A percentile compares a stretch with the other conserved stretches of the same genome.
phyloP scores from a whole-genome alignment of 2,329 filamentous ascomycete species.

The Mycocentrospora acerina region DNA sequence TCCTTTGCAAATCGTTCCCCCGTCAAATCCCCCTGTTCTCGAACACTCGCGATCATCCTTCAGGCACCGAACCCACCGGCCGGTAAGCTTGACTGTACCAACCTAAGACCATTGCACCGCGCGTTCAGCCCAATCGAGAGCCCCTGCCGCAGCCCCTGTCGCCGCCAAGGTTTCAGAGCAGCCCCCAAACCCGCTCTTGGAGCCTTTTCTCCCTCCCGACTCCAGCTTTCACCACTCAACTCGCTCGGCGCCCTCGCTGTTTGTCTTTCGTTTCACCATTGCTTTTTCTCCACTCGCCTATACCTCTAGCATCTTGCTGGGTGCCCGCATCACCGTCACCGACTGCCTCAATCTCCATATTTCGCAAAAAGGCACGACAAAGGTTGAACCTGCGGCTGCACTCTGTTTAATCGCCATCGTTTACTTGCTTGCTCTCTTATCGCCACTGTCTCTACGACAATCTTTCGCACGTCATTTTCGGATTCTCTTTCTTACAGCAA shows the following conservation, averaged over 20 bases:
- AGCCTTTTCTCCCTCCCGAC: constrained; percentile 17
- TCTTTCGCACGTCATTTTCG: too few relatives aligned
- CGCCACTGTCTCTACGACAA: background rate
- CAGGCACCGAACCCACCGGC: constrained; percentile 12
- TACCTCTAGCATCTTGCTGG: constrained; percentile 10
- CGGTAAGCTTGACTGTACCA: constrained; percentile 10
- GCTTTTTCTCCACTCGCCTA: constrained; percentile 15
- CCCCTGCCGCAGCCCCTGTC: constrained; percentile 21
- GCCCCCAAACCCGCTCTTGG: constrained; percentile 23
- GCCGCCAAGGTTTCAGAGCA: constrained; percentile 30
- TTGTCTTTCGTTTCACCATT: constrained; percentile 39
- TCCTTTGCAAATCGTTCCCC: background rate
- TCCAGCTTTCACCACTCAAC: constrained; percentile 21
- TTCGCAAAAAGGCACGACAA: constrained; percentile 29
- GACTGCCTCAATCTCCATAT: constrained; percentile 9
- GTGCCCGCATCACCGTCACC: constrained; percentile 1
- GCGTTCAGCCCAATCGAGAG: constrained; percentile 29
- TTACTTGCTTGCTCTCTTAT: constrained; percentile 12
- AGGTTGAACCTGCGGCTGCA: constrained; percentile 41
- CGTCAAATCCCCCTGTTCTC: constrained; percentile 16
- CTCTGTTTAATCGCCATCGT: constrained; percentile 29
- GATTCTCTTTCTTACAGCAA: constrained; percentile 3
- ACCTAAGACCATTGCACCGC: constrained; percentile 21
- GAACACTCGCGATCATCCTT: constrained; percentile 23
- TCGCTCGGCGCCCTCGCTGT: constrained; percentile 22